Evolutionary conservation across 2,329 filamentous ascomycete species (phyloP), one percentile per base, ranked within the genome.

Genomic region (Cladosporium sp.): DNA sequence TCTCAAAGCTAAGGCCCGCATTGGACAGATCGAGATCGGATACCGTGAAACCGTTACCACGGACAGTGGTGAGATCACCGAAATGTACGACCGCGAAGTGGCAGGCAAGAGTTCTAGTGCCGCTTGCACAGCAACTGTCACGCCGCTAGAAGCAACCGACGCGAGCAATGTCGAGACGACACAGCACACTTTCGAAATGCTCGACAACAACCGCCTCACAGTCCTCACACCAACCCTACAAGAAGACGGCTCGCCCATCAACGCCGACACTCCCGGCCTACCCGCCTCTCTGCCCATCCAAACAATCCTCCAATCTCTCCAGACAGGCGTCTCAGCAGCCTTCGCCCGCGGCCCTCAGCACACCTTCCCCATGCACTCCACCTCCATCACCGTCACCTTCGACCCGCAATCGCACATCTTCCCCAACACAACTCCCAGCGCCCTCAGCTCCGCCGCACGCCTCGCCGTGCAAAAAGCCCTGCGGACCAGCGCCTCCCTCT

Each of bases 1-100:
- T 74, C 90, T 97, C 80, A 96, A 95, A 77, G 92, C 83, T 78
- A 97, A 87, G 85, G 93, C 84, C 68, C 88, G 81, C 21, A 97
- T 97, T 82, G 93, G 94, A 14, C 89, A 88, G 63, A 96, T 99
- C 68, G 92, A 97, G 73, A 97, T 99, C 67, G 93, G 96, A 71
- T 99, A 98, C 79, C 90, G 96, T 64, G 95, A 99, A 80, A 90
- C 89, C 58, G 81, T 95, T 11, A 86, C 88, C 0, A 81, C 82
- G 3, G 73, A 84, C 0, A 89, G 88, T 0, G 75, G 77, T 0
- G 80, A 86, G 0, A 84, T 88, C 44, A 86, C 85, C 28, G 85
- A 86, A 62, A 80, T 88, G 4, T 93, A 93, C 74, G 92, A 97
- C 72, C 90, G 89, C 52, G 87, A 90, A 4, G 87, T 97, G 24